Evolutionary conservation across 768 basidiomycete species (phyloP).

Genomic region (Pleurotus cornucopiae): DNA sequence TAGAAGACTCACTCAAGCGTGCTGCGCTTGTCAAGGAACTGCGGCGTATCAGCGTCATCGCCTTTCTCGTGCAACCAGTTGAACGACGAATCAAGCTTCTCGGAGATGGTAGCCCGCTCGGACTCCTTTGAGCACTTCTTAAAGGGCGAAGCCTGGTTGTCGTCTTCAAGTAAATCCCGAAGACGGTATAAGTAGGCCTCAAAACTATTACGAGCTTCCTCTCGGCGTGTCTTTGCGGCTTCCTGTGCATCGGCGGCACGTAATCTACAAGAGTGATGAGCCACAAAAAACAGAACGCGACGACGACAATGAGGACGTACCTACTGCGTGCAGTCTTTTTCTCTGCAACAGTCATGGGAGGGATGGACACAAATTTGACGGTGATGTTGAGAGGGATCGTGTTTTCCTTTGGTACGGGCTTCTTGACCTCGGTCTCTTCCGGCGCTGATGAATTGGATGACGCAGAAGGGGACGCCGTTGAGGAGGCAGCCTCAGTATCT

Average conservation of each 20-base stretch:
- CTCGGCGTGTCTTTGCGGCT: conserved; percentile 67
- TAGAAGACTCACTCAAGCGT: conserved; percentile 71
- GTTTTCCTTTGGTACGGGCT: conserved; percentile 41
- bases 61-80: conserved; percentile 83
- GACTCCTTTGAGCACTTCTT: conserved; percentile 73
- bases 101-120: conserved; percentile 66
- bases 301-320: conserved; percentile 36
- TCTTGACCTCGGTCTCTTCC: conserved; percentile 30
- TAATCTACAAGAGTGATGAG: conserved; percentile 43
- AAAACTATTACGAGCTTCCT: conserved; percentile 87
- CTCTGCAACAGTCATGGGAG: conserved; percentile 74
- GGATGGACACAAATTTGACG: conserved; percentile 57
- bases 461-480: conserved; percentile 19
- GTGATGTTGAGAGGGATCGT: conserved; percentile 68
- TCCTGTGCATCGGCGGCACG: conserved; percentile 78
- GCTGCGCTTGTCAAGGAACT: conserved; percentile 70
- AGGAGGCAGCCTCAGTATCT: conserved; percentile 26
- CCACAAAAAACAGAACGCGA: conserved; percentile 3
- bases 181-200: conserved; percentile 93
- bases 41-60: conserved; percentile 74
- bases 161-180: conserved; percentile 74
- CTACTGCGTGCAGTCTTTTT: conserved; percentile 71
- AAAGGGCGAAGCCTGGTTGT: conserved; percentile 67
- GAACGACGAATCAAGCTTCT: conserved; percentile 69
- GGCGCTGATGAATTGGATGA: conserved; percentile 32